Evolutionary conservation across 2,329 filamentous ascomycete species (phyloP).

Genomic region (Cladosporium sp.): DNA sequence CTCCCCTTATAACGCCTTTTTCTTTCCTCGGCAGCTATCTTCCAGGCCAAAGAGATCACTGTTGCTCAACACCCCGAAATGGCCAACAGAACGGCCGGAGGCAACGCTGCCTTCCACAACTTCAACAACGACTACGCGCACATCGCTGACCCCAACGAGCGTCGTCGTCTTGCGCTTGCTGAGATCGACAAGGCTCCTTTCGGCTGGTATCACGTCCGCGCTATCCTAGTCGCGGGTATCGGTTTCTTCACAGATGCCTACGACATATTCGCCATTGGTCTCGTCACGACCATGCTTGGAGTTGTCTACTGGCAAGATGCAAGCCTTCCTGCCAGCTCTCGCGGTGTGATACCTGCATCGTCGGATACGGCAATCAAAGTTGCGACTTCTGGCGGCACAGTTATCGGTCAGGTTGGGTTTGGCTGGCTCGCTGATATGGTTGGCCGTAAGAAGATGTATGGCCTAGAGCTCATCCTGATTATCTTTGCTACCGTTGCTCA

Average conservation of each 20-base stretch:
- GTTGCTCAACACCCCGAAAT: conserved; percentile 15
- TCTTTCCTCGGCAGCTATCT: neutral
- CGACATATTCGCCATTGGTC: conserved; percentile 68
- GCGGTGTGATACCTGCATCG: conserved; percentile 42
- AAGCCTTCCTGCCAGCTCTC: neutral
- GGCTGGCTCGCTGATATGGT: conserved; percentile 72
- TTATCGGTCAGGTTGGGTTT: conserved; percentile 76
- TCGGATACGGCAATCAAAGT: conserved; percentile 82
- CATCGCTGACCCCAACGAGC: conserved; percentile 68
- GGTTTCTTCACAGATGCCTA: conserved; percentile 89
- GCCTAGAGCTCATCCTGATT: conserved; percentile 73
- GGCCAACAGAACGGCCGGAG: conserved; percentile 49
- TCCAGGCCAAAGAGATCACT: too few relatives aligned
- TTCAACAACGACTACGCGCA: conserved; percentile 69
- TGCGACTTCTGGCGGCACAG: conserved; percentile 75
- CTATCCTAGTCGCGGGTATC: conserved; percentile 72
- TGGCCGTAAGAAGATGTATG: conserved; percentile 80
- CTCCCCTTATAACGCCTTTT: neutral
- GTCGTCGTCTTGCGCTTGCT: conserved; percentile 70
- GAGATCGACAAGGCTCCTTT: conserved; percentile 76
- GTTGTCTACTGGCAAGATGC: conserved; percentile 64
- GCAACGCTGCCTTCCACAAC: conserved; percentile 69
- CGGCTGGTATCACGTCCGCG: conserved; percentile 78
- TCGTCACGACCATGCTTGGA: conserved; percentile 70
- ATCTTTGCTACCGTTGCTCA: conserved; percentile 74